Evolutionary conservation across 1,139 yeast species (phyloP).

Genomic region (Hyphopichia pseudoburtonii): DNA sequence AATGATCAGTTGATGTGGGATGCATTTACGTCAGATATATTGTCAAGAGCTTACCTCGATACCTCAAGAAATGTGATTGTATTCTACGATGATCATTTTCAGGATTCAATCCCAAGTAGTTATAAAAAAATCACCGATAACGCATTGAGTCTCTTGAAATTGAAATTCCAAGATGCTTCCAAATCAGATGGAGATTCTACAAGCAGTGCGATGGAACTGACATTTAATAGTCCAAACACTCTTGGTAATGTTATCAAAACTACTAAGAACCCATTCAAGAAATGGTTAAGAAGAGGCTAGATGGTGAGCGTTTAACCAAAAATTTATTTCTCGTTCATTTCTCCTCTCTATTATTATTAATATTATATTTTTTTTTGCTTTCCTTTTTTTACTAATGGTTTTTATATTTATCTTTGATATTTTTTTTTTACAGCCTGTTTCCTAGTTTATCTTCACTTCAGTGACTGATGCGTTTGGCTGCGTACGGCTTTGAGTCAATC

Average conservation of each 20-base stretch:
- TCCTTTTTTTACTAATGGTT: too few relatives aligned
- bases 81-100: conserved; percentile 19
- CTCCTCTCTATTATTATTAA: too few relatives aligned
- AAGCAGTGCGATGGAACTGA: conserved; percentile 13
- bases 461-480: too few relatives aligned
- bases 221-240: conserved; percentile 24
- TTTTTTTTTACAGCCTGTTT: too few relatives aligned
- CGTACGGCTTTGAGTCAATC: too few relatives aligned
- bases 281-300: conserved; percentile 28
- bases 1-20: conserved; percentile 32
- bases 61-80: conserved; percentile 33
- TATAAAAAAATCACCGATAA: conserved; percentile 28
- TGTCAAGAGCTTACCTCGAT: conserved; percentile 35
- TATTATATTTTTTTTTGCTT: too few relatives aligned
- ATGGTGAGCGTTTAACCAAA: neutral
- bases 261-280: conserved; percentile 35
- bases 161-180: conserved; percentile 25
- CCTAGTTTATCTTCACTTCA: too few relatives aligned
- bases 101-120: conserved; percentile 15
- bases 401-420: too few relatives aligned
- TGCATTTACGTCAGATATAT: conserved; percentile 30
- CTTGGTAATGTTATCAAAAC: conserved; percentile 22
- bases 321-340: too few relatives aligned
- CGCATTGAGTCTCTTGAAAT: conserved; percentile 33
- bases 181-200: conserved; percentile 1